Evolutionary conservation across 2,329 filamentous ascomycete genomes (phyloP), one percentile per base, ranked within the genome.

Genomic region (Penicillium italicum): DNA sequence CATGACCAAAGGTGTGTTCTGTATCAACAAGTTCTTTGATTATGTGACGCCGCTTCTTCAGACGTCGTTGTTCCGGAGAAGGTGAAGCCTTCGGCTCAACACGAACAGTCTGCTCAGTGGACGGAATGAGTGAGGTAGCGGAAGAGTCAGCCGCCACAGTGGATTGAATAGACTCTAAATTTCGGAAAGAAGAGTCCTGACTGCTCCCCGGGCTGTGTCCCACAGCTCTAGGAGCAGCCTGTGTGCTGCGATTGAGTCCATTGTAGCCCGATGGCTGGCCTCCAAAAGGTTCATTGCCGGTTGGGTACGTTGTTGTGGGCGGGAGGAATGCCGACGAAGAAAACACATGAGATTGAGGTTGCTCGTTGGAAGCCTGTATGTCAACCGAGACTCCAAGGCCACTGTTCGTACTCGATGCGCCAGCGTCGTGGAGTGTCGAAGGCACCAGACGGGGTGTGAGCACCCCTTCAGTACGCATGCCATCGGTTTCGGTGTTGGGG

Each of bases 11-110:
- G 6, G 88, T 86, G 45, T 91, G 86, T 71, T 99, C 94, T 0
- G 94, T 99, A 67, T 97, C 91, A 43, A 97, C 83, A 36, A 99
- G 79, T 73, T 99, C 94, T 69, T 93, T 92, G 66, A 97, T 88
- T 45, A 95, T 85, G 70, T 95, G 85, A 52, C 88, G 85, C 20
- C 94, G 88, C 69, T 93, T 89, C 47, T 84, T 84, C 9, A 97
- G 78, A n/a, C 89, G 85, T 18, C 69, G 67, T 56, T 76, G 72
- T 44, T 72, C 73, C 2, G 73, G 72, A 4, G 74, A 73, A 20
- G 72, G 71, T 6, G 73, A 72, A 58, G 54, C 56, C 60, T 52
- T 55, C 47, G 47, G 33, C 46, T 64, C 56, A 61, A 62, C 36
- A 49, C 38, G 46, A 42, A 60, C n/a, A 4, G 61, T 48, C 31